These are phyloP conservation scores for Sporisorium exsertum DNA, from an alignment of 1,284 basidiomycete genomes.

Conservation along the genomic window DNA sequence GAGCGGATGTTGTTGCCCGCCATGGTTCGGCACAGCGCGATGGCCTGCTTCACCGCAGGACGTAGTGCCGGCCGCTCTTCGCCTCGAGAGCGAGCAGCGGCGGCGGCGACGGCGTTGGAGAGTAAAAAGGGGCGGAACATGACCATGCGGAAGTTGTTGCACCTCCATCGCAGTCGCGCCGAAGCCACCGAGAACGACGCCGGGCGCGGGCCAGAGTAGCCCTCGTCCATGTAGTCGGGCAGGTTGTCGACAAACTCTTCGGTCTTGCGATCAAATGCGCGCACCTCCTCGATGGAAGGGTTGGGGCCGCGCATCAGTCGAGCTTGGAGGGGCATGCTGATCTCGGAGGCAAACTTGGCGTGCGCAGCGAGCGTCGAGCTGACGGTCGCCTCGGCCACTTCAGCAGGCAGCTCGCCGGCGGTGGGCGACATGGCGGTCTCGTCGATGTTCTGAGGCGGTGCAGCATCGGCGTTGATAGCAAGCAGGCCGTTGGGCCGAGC, in stretches of 20 bases:
- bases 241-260: constrained; percentile 49
- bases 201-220: constrained; percentile 30
- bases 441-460: constrained; percentile 45
- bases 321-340: constrained; percentile 50
- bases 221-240: constrained; percentile 47
- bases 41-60: constrained; percentile 50
- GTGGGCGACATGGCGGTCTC: constrained; percentile 48
- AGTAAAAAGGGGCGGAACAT: constrained; percentile 55
- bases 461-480: constrained; percentile 46
- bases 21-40: constrained; percentile 48
- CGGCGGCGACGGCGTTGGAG: constrained; percentile 44
- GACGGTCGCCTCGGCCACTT: constrained; percentile 35
- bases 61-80: constrained; percentile 33
- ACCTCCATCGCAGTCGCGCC: constrained; percentile 45
- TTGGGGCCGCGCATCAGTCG: constrained; percentile 43
- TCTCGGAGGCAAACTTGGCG: constrained; percentile 46
- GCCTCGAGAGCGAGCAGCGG: constrained; percentile 38
- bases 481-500: constrained; percentile 49
- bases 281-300: constrained; percentile 50
- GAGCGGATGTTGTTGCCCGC: constrained; percentile 49
- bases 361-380: constrained; percentile 49
- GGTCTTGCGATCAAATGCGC: constrained; percentile 47
- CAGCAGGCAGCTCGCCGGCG: constrained; percentile 33
- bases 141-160: constrained; percentile 57
- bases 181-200: constrained; percentile 48